Base-by-base conservation (phyloP, 192 early-diverging fungal species). In the Coemansia sp. region DNA sequence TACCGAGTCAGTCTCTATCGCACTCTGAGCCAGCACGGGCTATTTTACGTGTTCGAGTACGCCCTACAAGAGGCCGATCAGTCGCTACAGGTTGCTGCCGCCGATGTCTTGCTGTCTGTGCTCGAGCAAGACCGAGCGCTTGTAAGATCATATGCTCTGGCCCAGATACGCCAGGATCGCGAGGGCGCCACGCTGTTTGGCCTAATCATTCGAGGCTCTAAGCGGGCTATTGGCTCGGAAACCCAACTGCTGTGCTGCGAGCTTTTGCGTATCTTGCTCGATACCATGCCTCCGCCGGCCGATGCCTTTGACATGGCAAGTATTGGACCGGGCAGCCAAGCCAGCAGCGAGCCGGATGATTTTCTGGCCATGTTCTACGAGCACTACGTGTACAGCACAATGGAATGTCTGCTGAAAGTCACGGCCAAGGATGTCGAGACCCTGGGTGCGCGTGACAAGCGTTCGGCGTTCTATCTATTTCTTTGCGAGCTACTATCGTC, bases 311-410 rank as follows among this genome's bases (percentile, higher is more conserved):
- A 66, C 42, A 61, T 69, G 65, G 56, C 67, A 37, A 70, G 66
- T 2, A 57, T 75, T 41, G 59, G 42, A 13, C 31, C 11, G 21
- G 26, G 70, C 16, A 37, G 41, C 18, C 23, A 56, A 31, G 50
- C 73, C 34, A 87, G 88, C 45, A 75, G 82, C 9, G 90, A 92
- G 11, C 75, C 83, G 3, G 88, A 95, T 36, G 84, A 86, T n/a
- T 95, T 95, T 57, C 70, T 96, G 52, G 72, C 83, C 6, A 59
- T 91, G 26, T 95, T 96, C 75, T 96, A 95, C 77, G 85, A 88
- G 18, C 71, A 77, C 0, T 88, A 88, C 60, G 83, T 86, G 12
- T 65, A 38, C 23, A 79, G 76, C 33, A 76, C 93, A 34, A 79
- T 91, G n/a, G 76, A 83, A 34, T 92, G 92, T 0, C 63, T 98